A percentile compares a stretch with the other conserved stretches of the same genome.
These are phyloP conservation scores for Hyaloscypha bicolor DNA, from an alignment of 495 filamentous ascomycete species.

Conservation along the genomic window DNA sequence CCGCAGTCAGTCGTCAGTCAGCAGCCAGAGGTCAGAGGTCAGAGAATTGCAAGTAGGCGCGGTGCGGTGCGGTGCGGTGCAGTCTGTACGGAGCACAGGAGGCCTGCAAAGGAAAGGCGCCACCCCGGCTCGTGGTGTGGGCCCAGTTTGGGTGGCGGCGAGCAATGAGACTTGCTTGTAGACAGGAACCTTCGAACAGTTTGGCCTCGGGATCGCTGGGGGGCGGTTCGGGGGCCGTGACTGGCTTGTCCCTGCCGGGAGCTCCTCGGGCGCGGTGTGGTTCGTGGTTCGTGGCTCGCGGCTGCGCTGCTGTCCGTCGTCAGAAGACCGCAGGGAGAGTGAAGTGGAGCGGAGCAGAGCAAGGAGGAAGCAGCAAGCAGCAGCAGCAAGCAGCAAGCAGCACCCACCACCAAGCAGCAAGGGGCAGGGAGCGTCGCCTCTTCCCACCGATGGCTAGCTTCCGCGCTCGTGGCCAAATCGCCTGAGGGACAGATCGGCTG, in stretches of 20 bases:
- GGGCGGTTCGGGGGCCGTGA: background rate
- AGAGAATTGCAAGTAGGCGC: background rate
- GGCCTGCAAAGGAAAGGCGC: background rate
- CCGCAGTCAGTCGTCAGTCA: background rate
- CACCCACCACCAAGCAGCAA: too few species aligned
- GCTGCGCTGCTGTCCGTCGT: background rate
- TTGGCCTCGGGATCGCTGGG: too few species aligned
- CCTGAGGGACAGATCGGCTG: background rate
- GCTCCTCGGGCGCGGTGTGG: background rate
- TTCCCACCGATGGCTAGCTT: slow-evolving; percentile 1
- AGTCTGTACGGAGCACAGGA: background rate
- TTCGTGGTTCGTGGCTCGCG: background rate
- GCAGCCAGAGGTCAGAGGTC: too few species aligned
- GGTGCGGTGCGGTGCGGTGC: background rate
- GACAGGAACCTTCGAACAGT: background rate
- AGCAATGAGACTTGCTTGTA: background rate
- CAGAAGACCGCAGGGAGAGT: background rate
- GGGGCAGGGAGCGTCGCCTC: background rate
- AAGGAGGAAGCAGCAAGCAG: too few species aligned
- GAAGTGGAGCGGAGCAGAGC: too few species aligned
- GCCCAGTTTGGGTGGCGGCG: background rate
- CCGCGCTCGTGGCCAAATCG: slow-evolving; percentile 1
- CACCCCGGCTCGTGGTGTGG: background rate
- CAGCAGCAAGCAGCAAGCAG: too few species aligned
- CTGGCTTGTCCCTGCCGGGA: background rate